Conservation (phyloP, 257 asterid species). For the Plectranthus barbatus region DNA sequence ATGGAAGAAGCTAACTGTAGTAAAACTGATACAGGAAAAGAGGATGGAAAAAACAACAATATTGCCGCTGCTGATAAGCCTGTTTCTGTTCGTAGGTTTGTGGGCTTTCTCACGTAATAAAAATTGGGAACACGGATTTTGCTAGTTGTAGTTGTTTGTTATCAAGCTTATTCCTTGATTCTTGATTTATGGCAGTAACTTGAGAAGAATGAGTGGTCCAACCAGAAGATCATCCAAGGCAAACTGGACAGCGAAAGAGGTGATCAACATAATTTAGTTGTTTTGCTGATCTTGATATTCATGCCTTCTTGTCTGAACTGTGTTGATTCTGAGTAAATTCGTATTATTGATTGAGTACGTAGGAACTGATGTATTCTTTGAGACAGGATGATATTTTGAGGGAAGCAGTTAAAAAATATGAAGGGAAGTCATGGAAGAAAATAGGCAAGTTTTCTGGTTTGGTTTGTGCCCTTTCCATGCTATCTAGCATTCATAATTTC, state of each 20-base stretch:
- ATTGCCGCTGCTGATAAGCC: slow-evolving; percentile 1
- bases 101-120: neutral
- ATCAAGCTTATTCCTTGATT: too few relatives aligned
- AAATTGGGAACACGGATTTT: neutral
- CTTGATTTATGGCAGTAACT: neutral
- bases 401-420: slow-evolving; percentile 24
- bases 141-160: too few relatives aligned
- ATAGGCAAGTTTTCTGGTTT: slow-evolving; percentile 28
- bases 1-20: slow-evolving; percentile 15
- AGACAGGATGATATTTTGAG: slow-evolving; percentile 33
- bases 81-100: slow-evolving; percentile 13
- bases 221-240: slow-evolving; percentile 38
- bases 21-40: slow-evolving; percentile 6
- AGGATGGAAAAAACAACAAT: neutral
- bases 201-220: slow-evolving; percentile 23
- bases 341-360: neutral
- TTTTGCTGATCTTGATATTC: too few relatives aligned
- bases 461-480: neutral
- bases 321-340: too few relatives aligned
- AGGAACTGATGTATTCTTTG: neutral
- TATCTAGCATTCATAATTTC: too few relatives aligned
- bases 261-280: neutral
- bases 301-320: too few relatives aligned
- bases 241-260: slow-evolving; percentile 56
- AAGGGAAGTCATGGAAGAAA: slow-evolving; percentile 40